Evolutionary conservation across 1,284 basidiomycete species (phyloP).

Genomic region (Malassezia globosa): DNA sequence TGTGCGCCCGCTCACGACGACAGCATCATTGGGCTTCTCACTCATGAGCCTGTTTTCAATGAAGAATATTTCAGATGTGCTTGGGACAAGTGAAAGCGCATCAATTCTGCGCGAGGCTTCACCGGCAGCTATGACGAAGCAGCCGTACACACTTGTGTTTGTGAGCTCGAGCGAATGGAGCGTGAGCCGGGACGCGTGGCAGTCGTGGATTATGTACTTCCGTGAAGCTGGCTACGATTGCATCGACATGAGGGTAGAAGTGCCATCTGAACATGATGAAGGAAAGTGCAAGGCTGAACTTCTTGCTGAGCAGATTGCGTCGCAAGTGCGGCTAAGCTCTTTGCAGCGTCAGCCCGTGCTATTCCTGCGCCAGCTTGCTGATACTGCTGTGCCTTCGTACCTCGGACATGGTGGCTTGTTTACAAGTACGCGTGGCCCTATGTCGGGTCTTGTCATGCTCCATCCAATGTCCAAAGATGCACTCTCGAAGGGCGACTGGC

Average conservation of each 20-base stretch:
- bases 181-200: slow-evolving; percentile 12
- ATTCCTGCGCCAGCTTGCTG: slow-evolving; percentile 7
- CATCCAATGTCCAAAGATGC: slow-evolving; percentile 3
- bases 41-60: slow-evolving; percentile 11
- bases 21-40: slow-evolving; percentile 4
- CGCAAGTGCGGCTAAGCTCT: slow-evolving; percentile 14
- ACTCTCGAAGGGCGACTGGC: slow-evolving; percentile 11
- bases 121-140: slow-evolving; percentile 14
- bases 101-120: slow-evolving; percentile 16
- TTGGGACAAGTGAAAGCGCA: slow-evolving; percentile 11
- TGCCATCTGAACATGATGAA: slow-evolving; percentile 4
- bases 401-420: slow-evolving; percentile 14
- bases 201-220: slow-evolving; percentile 19
- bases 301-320: slow-evolving; percentile 11
- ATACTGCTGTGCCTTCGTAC: slow-evolving; percentile 5
- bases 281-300: slow-evolving; percentile 2
- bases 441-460: slow-evolving; percentile 12
- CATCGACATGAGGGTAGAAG: slow-evolving; percentile 14
- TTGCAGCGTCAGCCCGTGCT: slow-evolving; percentile 18
- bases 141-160: slow-evolving; percentile 19
- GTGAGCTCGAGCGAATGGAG: slow-evolving; percentile 5
- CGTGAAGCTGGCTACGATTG: slow-evolving; percentile 17
- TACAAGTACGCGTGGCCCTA: slow-evolving; percentile 9
- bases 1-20: neutral
- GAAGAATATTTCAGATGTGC: neutral